Base-by-base conservation (phyloP, 495 filamentous ascomycete species). In the Penicillium robsamsonii region DNA sequence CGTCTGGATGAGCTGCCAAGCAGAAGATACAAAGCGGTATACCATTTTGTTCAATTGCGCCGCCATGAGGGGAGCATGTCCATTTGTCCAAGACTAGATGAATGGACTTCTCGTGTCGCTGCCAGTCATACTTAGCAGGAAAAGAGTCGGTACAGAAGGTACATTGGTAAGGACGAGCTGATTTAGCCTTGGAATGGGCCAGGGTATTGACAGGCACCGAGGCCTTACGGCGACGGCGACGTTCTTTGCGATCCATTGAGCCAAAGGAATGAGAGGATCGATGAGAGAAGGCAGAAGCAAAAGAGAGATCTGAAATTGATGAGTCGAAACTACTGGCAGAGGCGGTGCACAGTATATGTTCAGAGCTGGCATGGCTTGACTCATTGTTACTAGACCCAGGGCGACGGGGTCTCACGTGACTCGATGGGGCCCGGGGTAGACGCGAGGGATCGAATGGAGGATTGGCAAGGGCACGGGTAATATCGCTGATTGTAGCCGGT, bases 61-160 rank as follows among this genome's bases (percentile, higher is more conserved):
- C 74, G 17, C 75, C 75, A 11, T 69, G 59, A 22, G 89, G 88
- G 40, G 85, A 84, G 69, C 90, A 95, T n/a, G 87, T 86, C 90
- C 90, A 96, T 59, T 88, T 87, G 61, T 96, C 90, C 2, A 96
- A 79, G 24, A 85, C 86, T 35, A 96, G 66, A 68, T 96, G 90
- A 49, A 93, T 75, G 9, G 89, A 90, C 64, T 93, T 96, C 68
- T 96, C 90, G 71, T 96, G 90, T 38, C 90, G 81, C 64, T 92
- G 87, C 90, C 90, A 96, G 71, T 96, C 90, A 71, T 93, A 91
- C 68, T 96, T 96, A 37, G 87, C 89, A 56, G 87, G 84, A 71
- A 94, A 96, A 0, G 86, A 87, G 57, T 93, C 89, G 10, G 88
- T 90, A 67, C 90, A 96, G 76, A 96, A 96, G n/a, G 90, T 96